Conservation (phyloP, 306 rosid genomes). For the Purshia tridentata region DNA sequence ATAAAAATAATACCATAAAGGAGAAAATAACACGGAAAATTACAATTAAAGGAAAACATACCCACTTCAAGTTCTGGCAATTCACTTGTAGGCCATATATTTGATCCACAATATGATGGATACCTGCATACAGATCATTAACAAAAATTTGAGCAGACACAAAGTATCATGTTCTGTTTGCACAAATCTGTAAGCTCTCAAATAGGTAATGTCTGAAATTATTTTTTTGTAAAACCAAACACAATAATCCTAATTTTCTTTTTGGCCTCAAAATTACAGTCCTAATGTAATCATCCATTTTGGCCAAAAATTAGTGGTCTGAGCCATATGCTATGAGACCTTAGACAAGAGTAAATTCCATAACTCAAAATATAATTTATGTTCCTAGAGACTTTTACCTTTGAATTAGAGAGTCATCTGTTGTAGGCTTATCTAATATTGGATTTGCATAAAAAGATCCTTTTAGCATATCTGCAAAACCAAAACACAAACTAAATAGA, state of each 20-base stretch:
- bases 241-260: neutral
- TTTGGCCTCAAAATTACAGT: no score
- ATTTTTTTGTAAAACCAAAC: neutral
- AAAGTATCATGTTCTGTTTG: constrained; percentile 1
- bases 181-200: neutral
- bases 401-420: constrained; percentile 64
- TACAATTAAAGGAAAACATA: constrained; percentile 35
- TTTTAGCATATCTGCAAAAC: constrained; percentile 69
- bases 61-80: constrained; percentile 88
- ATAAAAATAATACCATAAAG: no score
- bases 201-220: neutral
- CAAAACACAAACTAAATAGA: constrained; percentile 1
- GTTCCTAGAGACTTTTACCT: constrained; percentile 42
- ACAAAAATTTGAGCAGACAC: constrained; percentile 29
- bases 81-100: constrained; percentile 77
- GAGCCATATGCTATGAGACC: constrained; percentile 18
- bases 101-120: constrained; percentile 87
- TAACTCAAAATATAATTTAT: neutral
- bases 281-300: constrained; percentile 19
- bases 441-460: constrained; percentile 98
- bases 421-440: constrained; percentile 74
- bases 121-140: constrained; percentile 51
- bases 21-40: neutral
- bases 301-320: constrained; percentile 16
- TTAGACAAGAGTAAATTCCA: constrained; percentile 14